A percentile compares a stretch with the other conserved stretches of the same genome.
Conservation (phyloP, 202 grass and related monocot genomes). For the Musa balbisiana region DNA sequence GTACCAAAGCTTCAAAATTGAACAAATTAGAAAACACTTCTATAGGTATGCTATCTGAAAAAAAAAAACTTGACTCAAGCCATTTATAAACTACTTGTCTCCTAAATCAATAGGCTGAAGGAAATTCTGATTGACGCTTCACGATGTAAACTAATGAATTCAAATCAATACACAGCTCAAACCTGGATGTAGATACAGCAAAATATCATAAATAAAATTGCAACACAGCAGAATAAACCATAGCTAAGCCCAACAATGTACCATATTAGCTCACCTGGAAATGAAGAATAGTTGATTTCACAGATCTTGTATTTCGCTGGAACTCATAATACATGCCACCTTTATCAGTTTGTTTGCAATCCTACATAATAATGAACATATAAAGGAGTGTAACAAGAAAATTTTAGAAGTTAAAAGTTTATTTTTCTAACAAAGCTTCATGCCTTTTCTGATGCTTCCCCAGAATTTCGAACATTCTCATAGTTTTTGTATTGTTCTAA, state of each 20-base stretch:
- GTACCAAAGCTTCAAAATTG: background rate
- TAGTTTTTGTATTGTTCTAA: slow-evolving; percentile 88
- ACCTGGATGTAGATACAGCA: too few relatives aligned
- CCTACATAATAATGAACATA: slow-evolving; percentile 34
- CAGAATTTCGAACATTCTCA: slow-evolving; percentile 63
- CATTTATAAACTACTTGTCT: too few relatives aligned
- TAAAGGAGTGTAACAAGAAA: slow-evolving; percentile 24
- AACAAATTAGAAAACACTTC: background rate
- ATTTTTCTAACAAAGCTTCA: slow-evolving; percentile 1
- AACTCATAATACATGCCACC: slow-evolving; percentile 78
- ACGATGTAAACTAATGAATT: too few relatives aligned
- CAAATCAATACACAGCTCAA: too few relatives aligned
- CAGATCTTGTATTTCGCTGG: slow-evolving; percentile 59
- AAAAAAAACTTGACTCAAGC: background rate
- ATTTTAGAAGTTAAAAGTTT: slow-evolving; percentile 10
- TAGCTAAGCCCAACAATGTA: background rate
- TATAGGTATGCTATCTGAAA: background rate
- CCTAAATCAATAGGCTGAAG: too few relatives aligned
- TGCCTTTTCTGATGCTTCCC: slow-evolving; percentile 71
- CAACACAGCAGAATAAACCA: too few relatives aligned
- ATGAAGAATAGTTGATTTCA: slow-evolving; percentile 70
- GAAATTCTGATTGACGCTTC: too few relatives aligned
- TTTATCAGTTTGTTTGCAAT: slow-evolving; percentile 62
- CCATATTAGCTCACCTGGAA: slow-evolving; percentile 51
- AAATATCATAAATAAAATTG: too few relatives aligned